Conservation (phyloP, 345 rosid species). For the Euphorbia lathyris region DNA sequence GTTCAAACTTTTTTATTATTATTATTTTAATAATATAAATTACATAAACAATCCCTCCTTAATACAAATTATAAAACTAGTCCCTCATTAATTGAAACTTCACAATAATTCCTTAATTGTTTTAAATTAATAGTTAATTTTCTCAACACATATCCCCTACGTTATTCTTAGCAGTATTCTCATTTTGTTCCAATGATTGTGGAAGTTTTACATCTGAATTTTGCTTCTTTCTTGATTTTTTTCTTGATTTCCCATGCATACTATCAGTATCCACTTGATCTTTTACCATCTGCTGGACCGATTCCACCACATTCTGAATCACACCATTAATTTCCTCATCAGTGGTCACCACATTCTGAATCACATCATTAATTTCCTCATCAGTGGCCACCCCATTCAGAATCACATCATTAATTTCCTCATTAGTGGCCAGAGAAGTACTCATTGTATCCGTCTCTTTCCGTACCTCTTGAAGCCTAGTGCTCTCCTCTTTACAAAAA, state of each 20-base stretch:
- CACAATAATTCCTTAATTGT: too few species aligned
- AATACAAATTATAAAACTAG: too few species aligned
- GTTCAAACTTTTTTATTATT: too few species aligned
- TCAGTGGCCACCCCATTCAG: slow-evolving; percentile 38
- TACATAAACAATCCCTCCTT: too few species aligned
- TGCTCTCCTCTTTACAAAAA: slow-evolving; percentile 16
- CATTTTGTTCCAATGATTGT: slow-evolving; percentile 26
- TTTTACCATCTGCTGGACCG: slow-evolving; percentile 33
- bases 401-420: slow-evolving; percentile 44
- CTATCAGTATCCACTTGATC: slow-evolving; percentile 25
- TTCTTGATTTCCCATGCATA: slow-evolving; percentile 33
- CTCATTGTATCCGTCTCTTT: slow-evolving; percentile 16
- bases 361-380: too few species aligned
- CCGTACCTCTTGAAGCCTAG: slow-evolving; percentile 10
- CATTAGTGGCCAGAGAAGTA: slow-evolving; percentile 23
- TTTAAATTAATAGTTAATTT: too few species aligned
- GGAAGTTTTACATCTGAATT: slow-evolving; percentile 24
- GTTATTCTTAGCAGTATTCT: slow-evolving; percentile 20
- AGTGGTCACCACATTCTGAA: slow-evolving; percentile 30
- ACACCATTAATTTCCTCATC: slow-evolving; percentile 41
- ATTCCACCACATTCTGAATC: slow-evolving; percentile 42
- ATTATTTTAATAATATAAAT: too few species aligned
- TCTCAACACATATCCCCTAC: slow-evolving; percentile 18
- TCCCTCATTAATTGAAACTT: too few species aligned
- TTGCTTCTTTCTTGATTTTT: slow-evolving; percentile 41